Base-by-base conservation (phyloP, 805 yeast genomes). In the Ogataea zsoltii region DNA sequence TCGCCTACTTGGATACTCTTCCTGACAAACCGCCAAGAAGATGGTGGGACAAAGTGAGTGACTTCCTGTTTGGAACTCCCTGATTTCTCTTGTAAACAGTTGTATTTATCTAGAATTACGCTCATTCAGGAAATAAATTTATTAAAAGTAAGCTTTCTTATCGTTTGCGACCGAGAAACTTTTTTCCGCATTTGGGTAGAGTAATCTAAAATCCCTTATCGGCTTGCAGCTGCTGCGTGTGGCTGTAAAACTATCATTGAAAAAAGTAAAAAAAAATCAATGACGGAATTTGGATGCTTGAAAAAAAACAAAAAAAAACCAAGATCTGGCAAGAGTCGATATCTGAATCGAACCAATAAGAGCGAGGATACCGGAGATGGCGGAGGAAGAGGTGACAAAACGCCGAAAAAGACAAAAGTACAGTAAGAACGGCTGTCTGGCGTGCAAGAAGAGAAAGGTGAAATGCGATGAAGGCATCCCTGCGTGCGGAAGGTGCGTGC, bases 351-450 rank as follows among this genome's bases (percentile, higher is more conserved):
- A n/a, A n/a, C n/a, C n/a, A n/a, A n/a, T n/a, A n/a, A n/a, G n/a
- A n/a, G n/a, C n/a, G n/a, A n/a, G n/a, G n/a, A n/a, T n/a, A n/a
- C 31, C 31, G 31, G 13, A 7, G 5, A 28, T 28, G 31, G 31
- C 31, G 31, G 31, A 28, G 14, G 18, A 11, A 18, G 29, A n/a
- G 15, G 26, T 17, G 14, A 21, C 16, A 16, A 10, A 14, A 9
- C 25, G 38, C 15, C 35, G 46, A 25, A 68, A 67, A 53, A 62
- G 68, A 49, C 61, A 71, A 41, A 58, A 63, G 41, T 71, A 71
- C 55, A 63, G 70, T 38, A 55, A 72, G 47, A 66, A 69, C 45
- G 76, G 76, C 7, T 71, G 76, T 49, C 51, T 61, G 19, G 69
- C 66, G 35, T 71, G 76, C 55, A 71, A 71, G 50, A 52, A 67